Evolutionary conservation across 306 rosid species (phyloP).

Genomic region (Cicer arietinum): DNA sequence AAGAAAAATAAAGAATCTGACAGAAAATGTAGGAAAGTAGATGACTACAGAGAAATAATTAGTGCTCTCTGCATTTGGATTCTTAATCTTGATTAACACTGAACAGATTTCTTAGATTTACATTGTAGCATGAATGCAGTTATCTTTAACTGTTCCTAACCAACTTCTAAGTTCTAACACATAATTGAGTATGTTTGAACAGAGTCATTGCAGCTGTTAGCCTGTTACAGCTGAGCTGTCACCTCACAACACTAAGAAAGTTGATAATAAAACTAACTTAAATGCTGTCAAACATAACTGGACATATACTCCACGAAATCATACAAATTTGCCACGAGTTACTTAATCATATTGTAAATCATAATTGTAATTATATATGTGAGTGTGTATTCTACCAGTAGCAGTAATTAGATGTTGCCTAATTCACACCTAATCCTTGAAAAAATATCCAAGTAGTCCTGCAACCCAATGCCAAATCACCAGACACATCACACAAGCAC

Average conservation of each 20-base stretch:
- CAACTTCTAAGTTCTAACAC: background rate
- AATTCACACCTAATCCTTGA: slow-evolving; percentile 24
- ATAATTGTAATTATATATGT: background rate
- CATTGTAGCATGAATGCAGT: background rate
- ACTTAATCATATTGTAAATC: slow-evolving; percentile 2
- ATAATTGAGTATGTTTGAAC: background rate
- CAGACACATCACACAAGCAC: background rate
- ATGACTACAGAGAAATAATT: background rate
- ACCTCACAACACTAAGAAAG: background rate
- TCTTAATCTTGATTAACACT: background rate
- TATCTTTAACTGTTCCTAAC: slow-evolving; percentile 7
- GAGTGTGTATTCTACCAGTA: background rate
- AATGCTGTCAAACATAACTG: background rate
- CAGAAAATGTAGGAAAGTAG: background rate
- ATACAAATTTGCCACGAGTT: slow-evolving; percentile 9
- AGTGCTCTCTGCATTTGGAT: slow-evolving; percentile 3
- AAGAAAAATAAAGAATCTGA: background rate
- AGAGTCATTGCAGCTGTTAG: background rate
- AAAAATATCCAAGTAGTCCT: background rate
- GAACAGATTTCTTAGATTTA: slow-evolving; percentile 7
- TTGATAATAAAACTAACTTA: background rate
- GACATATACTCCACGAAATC: background rate
- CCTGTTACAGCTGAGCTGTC: background rate
- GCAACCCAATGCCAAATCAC: slow-evolving; percentile 17
- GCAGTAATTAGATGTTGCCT: slow-evolving; percentile 22